phyloP scores from a whole-genome alignment of 116 monocot genomes.

The Cymodocea nodosa region DNA sequence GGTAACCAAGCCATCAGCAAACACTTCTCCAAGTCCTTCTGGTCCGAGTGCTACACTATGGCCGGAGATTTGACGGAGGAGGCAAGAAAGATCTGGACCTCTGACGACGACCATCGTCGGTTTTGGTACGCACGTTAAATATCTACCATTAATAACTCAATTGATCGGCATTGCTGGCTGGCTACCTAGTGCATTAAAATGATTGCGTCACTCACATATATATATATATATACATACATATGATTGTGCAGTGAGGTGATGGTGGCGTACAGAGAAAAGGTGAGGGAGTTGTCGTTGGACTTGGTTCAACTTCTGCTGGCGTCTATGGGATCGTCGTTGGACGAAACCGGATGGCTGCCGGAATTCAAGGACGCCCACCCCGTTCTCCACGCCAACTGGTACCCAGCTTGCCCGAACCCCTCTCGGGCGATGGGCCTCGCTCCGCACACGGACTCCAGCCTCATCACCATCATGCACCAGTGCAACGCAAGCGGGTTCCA shows the following conservation, averaged over 20 bases:
- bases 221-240: too few relatives aligned
- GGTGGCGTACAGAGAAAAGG: constrained; percentile 29
- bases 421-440: constrained; percentile 56
- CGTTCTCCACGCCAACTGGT: constrained; percentile 45
- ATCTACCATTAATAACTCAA: too few relatives aligned
- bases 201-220: too few relatives aligned
- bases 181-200: too few relatives aligned
- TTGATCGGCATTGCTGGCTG: too few relatives aligned
- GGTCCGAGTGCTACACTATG: constrained; percentile 8
- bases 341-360: constrained; percentile 1
- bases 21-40: constrained; percentile 5
- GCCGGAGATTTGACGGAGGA: not conserved
- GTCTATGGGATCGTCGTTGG: constrained; percentile 23
- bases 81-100: not conserved
- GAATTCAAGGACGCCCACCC: constrained; percentile 1
- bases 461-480: constrained; percentile 67
- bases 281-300: constrained; percentile 34
- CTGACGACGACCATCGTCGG: not conserved
- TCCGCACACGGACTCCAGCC: constrained; percentile 57
- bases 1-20: not conserved
- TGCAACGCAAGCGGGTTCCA: constrained; percentile 46
- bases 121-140: not conserved
- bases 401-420: constrained; percentile 74
- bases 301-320: constrained; percentile 34
- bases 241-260: constrained; percentile 33